Evolutionary conservation across 306 rosid species (phyloP), one percentile per base, ranked within the genome.

Genomic region (Dicorynia guianensis): DNA sequence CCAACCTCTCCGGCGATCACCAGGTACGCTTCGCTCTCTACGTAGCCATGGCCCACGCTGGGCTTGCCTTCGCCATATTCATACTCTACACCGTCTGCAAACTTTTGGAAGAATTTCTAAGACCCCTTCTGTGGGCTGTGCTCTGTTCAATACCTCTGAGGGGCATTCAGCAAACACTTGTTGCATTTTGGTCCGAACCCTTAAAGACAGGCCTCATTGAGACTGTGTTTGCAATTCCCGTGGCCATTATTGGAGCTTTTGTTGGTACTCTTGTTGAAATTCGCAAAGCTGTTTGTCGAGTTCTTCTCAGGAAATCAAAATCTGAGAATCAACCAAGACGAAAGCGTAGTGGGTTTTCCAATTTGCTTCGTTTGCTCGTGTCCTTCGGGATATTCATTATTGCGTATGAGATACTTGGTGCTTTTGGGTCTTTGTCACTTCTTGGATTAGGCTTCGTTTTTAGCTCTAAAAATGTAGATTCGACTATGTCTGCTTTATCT

Each of bases 31-130:
- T 95, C 10, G 97, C 99, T 11, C 75, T 95, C 15, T 95, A 88
- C 87, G 86, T 92, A 72, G 96, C 99, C 75, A 89, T 95, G 99
- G 97, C 97, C 1, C 99, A 95, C 25, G 96, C 96, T 8, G 97
- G 97, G 35, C 76, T 95, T 5, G 99, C 86, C 72, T 86, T 95
- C 73, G 79, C 96, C 34, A 92, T 95, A 40, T 88, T 95, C 79
- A 74, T 87, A 43, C 74, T 92, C 43, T 95, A 83, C 82, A 63
- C 90, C 25, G 88, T 90, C 12, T 71, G 87, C 5, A 93, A 89
- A 79, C 91, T 95, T 6, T 81, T 95, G 33, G 97, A 92, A n/a
- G 85, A 66, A 36, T 95, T 90, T 59, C 83, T 95, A 17, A 76
- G 96, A 42, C 97, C 99, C 9, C 82, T 95, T n/a, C 97, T 81